These are phyloP conservation scores for Pneumocystis murina DNA, from an alignment of 1,139 yeast genomes.

Conservation along the genomic window DNA sequence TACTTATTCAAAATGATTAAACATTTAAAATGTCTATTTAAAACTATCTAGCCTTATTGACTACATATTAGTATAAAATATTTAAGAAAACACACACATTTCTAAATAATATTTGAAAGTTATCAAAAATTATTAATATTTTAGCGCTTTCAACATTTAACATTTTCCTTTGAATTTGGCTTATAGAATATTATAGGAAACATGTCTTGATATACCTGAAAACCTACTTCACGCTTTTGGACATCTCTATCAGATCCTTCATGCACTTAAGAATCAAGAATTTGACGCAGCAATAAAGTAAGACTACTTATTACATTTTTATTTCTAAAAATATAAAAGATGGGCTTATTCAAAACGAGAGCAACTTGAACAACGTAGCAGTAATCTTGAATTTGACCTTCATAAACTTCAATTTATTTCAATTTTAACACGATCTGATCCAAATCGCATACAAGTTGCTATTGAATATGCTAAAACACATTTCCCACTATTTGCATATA, in stretches of 20 bases:
- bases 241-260: constrained; percentile 26
- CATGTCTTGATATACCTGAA: constrained; percentile 22
- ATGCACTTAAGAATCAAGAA: constrained; percentile 20
- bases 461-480: constrained; percentile 41
- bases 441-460: constrained; percentile 24
- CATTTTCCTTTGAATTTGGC: no score
- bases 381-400: constrained; percentile 44
- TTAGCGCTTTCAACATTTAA: not conserved
- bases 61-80: no score
- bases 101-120: not conserved
- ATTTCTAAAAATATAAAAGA: not conserved
- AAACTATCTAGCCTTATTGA: no score
- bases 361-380: constrained; percentile 21
- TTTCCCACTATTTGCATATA: constrained; percentile 32
- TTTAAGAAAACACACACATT: no score
- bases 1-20: no score
- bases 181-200: constrained; percentile 18
- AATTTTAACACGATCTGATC: constrained; percentile 19
- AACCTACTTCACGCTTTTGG: constrained; percentile 25
- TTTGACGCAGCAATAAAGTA: constrained; percentile 30
- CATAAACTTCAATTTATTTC: constrained; percentile 43
- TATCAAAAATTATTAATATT: not conserved
- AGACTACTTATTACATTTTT: constrained; percentile 20
- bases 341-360: constrained; percentile 18
- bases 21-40: no score